Evolutionary conservation across 495 filamentous ascomycete genomes (phyloP), one percentile per base, ranked within the genome.

Genomic region (Hypoxylon lienhwacheense): DNA sequence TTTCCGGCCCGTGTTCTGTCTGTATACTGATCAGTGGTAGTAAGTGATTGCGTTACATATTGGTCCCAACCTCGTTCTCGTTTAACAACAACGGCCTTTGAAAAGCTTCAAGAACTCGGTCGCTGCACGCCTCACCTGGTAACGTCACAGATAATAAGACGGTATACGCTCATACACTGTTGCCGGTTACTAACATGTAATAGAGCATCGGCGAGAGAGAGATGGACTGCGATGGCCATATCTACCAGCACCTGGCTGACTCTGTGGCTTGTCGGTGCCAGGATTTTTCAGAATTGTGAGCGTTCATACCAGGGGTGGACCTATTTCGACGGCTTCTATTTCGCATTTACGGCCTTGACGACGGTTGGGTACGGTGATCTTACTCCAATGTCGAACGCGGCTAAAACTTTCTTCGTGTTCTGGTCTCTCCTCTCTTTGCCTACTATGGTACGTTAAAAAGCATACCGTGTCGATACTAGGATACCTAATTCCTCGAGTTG

Each of bases 321-420:
- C n/a, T 96, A 95, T 61, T 95, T 93, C 51, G 71, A 85, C 10
- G 75, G 82, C 0, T 67, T 96, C 5, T 96, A 95, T 66, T 95
- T 93, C 68, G 68, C 86, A 2, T 96, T 89, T 64, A 83, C 83
- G 2, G 82, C 83, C 2, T 77, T 95, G 25, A 74, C 91, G 4
- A 95, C 91, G 1, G 89, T 96, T 42, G 91, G 91, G 0, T 96
- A 91, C 59, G 91, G 91, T 2, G 89, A 95, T 54, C 74, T 84
- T 22, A 81, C 79, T 22, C 87, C 85, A 0, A 69, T 80, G 5
- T 88, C 82, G 24, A 89, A 87, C 55, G 75, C 83, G 2, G 88
- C 86, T 0, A 88, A 84, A 61, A 70, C 86, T 0, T 92, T 95
- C 64, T 96, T 93, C 70, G 87, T 97, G 5, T 83, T 95, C 54